Conservation (phyloP, 1,284 basidiomycete species). For the Puccinia hordei region DNA sequence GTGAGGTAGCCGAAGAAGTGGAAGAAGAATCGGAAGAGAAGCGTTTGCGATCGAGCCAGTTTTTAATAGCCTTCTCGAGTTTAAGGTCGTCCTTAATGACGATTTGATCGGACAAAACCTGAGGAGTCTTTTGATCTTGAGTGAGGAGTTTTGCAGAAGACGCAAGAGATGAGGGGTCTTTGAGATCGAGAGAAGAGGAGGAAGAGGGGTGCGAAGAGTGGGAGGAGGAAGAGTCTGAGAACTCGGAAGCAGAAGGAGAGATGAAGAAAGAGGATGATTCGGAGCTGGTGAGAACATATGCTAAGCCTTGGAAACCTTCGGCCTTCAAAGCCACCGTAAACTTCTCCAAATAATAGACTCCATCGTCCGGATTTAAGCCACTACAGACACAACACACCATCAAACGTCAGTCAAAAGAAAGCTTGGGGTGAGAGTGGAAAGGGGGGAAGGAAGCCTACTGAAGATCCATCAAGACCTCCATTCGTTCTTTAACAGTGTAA, state of each 20-base stretch:
- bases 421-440: neutral
- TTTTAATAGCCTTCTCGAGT: slow-evolving; percentile 4
- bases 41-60: slow-evolving; percentile 11
- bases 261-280: neutral
- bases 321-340: slow-evolving; percentile 23
- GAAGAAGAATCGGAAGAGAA: slow-evolving; percentile 10
- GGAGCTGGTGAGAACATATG: neutral
- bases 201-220: neutral
- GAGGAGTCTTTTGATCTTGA: too few relatives aligned
- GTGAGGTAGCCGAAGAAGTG: neutral
- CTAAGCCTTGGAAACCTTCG: slow-evolving; percentile 16
- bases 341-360: slow-evolving; percentile 19
- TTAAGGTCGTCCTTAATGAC: neutral
- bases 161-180: too few relatives aligned
- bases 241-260: too few relatives aligned
- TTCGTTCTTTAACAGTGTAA: slow-evolving; percentile 3
- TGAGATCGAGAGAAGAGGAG: too few relatives aligned
- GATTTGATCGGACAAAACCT: too few relatives aligned
- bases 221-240: neutral
- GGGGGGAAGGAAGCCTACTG: neutral
- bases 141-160: too few relatives aligned
- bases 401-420: neutral
- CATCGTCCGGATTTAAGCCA: slow-evolving; percentile 18
- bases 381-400: neutral
- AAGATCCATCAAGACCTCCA: slow-evolving; percentile 43